Evolutionary conservation across 169 alveolate species (phyloP).

Genomic region (Eimeria sp.): DNA sequence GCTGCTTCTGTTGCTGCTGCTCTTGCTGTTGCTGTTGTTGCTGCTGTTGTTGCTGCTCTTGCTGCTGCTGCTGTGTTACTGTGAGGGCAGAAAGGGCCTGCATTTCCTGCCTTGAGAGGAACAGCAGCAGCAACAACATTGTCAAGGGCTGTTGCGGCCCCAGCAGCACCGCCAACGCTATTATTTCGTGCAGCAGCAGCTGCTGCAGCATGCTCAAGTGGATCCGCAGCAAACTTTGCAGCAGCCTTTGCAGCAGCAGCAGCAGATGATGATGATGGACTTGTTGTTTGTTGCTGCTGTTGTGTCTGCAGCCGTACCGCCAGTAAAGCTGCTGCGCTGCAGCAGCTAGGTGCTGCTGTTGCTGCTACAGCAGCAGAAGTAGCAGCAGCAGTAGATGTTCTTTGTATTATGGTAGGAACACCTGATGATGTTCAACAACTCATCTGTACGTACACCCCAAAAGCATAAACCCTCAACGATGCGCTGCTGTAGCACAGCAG

Average conservation of each 20-base stretch:
- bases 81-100: background rate
- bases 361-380: too few relatives aligned
- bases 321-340: constrained; percentile 88
- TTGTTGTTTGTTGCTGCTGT: background rate
- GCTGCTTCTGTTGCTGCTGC: constrained; percentile 14
- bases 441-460: constrained; percentile 14
- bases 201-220: too few relatives aligned
- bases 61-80: too few relatives aligned
- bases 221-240: too few relatives aligned
- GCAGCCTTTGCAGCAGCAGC: too few relatives aligned
- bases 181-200: too few relatives aligned
- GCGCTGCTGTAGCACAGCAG: background rate
- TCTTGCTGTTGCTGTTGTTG: background rate
- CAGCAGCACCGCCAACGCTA: too few relatives aligned
- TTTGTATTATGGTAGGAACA: constrained; percentile 92
- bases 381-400: constrained; percentile 83
- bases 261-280: too few relatives aligned
- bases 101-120: background rate
- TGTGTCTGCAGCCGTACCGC: constrained; percentile 86
- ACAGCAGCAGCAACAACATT: too few relatives aligned
- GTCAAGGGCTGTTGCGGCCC: too few relatives aligned
- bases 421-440: constrained; percentile 91
- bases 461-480: too few relatives aligned
- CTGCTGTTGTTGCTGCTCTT: too few relatives aligned
- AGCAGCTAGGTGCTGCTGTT: constrained; percentile 87